Conservation (phyloP, 2,329 filamentous ascomycete species). For the Hyphodiscus sp. region DNA sequence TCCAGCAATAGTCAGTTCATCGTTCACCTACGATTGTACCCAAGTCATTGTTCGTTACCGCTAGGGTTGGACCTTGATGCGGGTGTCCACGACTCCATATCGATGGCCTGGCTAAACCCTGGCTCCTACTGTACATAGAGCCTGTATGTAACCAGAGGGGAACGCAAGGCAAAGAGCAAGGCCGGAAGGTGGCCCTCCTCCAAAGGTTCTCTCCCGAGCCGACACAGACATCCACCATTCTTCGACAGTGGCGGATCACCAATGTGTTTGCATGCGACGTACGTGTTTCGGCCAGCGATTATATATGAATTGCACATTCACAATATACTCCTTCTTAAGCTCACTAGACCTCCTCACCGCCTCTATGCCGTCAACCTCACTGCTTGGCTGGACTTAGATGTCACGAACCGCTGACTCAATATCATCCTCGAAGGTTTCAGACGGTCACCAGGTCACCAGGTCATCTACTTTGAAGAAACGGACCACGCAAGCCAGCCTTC, state of each 20-base stretch:
- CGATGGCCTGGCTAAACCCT: neutral
- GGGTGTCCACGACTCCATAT: neutral
- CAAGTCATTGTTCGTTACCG: too few species aligned
- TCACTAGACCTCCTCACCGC: neutral
- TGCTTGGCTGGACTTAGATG: neutral
- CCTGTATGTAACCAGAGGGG: neutral
- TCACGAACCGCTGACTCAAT: neutral
- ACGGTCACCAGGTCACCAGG: neutral
- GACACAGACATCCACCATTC: too few species aligned
- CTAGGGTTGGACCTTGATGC: neutral
- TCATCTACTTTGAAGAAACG: neutral
- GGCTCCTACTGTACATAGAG: too few species aligned
- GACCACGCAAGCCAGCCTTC: neutral
- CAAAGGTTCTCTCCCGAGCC: neutral
- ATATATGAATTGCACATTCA: neutral
- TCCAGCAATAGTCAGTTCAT: neutral
- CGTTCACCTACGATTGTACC: neutral
- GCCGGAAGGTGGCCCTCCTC: too few species aligned
- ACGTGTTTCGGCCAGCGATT: neutral
- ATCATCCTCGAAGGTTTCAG: neutral
- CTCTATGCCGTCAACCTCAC: neutral
- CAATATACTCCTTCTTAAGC: too few species aligned
- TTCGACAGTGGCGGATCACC: neutral
- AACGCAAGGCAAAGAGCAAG: neutral
- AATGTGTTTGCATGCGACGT: neutral